These are phyloP conservation scores for Nicotiana benthamiana DNA, from an alignment of 257 asterid genomes.

Conservation along the genomic window DNA sequence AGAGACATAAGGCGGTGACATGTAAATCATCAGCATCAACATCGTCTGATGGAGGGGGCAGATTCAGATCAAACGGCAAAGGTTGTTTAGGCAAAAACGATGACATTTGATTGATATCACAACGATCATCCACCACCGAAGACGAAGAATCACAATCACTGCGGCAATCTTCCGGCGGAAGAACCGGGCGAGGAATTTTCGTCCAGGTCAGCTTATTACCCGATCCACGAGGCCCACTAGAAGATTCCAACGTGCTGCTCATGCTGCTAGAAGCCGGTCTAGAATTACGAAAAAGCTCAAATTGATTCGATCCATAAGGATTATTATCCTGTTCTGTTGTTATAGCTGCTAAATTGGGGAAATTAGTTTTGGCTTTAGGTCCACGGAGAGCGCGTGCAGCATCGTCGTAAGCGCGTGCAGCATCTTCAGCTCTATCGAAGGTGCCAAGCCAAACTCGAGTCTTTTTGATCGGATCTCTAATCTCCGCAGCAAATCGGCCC, in stretches of 20 bases:
- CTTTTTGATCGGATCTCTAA: conserved; percentile 8
- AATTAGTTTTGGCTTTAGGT: conserved; percentile 13
- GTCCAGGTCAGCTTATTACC: background rate
- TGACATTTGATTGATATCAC: background rate
- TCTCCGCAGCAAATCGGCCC: conserved; percentile 15
- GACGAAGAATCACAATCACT: conserved; percentile 16
- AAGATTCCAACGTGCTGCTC: conserved; percentile 12
- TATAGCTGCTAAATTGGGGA: background rate
- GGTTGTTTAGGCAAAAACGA: background rate
- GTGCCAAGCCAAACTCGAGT: conserved; percentile 15
- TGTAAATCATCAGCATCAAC: conserved; percentile 9
- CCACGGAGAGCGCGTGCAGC: conserved; percentile 13
- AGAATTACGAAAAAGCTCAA: conserved; percentile 6
- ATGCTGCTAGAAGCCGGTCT: conserved; percentile 12
- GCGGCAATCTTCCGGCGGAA: conserved; percentile 1
- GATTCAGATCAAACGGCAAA: conserved; percentile 12
- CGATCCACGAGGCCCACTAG: conserved; percentile 11
- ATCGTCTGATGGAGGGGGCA: conserved; percentile 9
- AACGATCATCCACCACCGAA: conserved; percentile 6
- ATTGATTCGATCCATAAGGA: background rate
- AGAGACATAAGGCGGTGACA: conserved; percentile 12
- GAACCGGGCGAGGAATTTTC: background rate
- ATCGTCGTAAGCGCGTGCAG: conserved; percentile 13
- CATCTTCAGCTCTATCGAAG: conserved; percentile 10
- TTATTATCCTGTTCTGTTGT: background rate